Conservation (phyloP, 2,329 filamentous ascomycete species). For the Botryotinia narcissicola region DNA sequence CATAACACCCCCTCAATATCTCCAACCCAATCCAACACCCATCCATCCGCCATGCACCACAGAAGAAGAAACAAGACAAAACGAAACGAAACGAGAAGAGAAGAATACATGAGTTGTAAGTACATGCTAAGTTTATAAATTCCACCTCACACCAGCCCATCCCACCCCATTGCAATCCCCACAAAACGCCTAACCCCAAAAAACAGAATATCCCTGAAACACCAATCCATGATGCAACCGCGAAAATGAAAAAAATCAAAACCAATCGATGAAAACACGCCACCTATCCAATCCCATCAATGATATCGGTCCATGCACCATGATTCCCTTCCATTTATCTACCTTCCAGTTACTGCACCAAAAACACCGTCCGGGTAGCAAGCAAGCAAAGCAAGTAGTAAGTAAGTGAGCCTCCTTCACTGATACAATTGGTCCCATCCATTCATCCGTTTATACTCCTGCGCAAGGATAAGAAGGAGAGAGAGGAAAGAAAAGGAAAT, state of each 20-base stretch:
- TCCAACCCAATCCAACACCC: not conserved
- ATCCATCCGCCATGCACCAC: not conserved
- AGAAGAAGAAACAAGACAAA: not conserved
- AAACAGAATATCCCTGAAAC: not conserved
- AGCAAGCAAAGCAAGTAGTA: constrained; percentile 13
- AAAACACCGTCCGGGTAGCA: constrained; percentile 13
- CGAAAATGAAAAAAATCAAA: not conserved
- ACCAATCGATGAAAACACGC: not conserved
- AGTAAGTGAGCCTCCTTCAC: not conserved
- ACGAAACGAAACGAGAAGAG: not conserved
- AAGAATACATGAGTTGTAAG: constrained; percentile 12
- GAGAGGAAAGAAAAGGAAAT: constrained; percentile 3
- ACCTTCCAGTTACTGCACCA: constrained; percentile 16
- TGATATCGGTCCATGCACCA: constrained; percentile 11
- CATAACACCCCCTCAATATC: not conserved
- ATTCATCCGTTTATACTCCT: constrained; percentile 10
- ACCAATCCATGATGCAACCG: not conserved
- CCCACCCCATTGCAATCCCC: not conserved
- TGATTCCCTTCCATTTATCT: constrained; percentile 15
- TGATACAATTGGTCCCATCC: constrained; percentile 12
- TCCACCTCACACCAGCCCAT: not conserved
- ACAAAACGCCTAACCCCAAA: not conserved
- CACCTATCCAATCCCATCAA: constrained; percentile 9
- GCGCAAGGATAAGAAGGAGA: not conserved
- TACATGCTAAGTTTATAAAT: not conserved